Conservation (phyloP, 306 rosid genomes). For the Citrullus mucosospermus region DNA sequence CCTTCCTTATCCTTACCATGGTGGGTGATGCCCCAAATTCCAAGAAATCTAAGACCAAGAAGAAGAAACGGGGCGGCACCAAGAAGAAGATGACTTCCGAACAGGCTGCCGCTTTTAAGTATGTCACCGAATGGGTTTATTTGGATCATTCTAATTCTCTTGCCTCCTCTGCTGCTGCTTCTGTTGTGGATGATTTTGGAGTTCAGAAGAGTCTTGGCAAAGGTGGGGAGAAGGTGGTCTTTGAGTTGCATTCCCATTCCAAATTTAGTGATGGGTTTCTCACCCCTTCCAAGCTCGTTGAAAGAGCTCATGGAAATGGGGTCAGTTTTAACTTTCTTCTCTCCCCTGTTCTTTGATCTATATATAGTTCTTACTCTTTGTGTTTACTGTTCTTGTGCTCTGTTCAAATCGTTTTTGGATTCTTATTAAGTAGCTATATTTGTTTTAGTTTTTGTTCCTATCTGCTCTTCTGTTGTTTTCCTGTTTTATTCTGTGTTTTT, state of each 20-base stretch:
- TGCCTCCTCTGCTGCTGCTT: slow-evolving; percentile 31
- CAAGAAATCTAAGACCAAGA: slow-evolving; percentile 44
- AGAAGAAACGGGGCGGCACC: slow-evolving; percentile 60
- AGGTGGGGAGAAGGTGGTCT: slow-evolving; percentile 52
- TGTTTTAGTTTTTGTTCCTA: neutral
- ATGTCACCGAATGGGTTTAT: slow-evolving; percentile 70
- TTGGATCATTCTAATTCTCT: slow-evolving; percentile 36
- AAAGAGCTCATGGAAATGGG: slow-evolving; percentile 75
- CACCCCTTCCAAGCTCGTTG: slow-evolving; percentile 76
- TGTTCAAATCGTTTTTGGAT: neutral
- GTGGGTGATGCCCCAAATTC: slow-evolving; percentile 46
- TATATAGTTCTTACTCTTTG: neutral
- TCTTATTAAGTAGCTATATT: neutral
- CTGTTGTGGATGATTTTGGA: slow-evolving; percentile 75
- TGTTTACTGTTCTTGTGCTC: neutral
- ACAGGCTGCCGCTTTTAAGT: slow-evolving; percentile 57
- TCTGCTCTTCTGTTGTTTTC: neutral
- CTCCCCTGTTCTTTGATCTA: neutral
- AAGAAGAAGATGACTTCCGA: slow-evolving; percentile 87
- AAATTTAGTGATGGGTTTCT: slow-evolving; percentile 93
- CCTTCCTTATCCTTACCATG: neutral
- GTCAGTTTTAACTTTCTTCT: slow-evolving; percentile 25
- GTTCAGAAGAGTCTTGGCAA: slow-evolving; percentile 51
- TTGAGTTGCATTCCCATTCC: slow-evolving; percentile 87
- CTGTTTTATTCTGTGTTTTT: neutral